Percentiles rank a stretch among this genome's conserved stretches.
Evolutionary conservation across 1,284 basidiomycete genomes (phyloP).

Genomic region (Puccinia polysora): DNA sequence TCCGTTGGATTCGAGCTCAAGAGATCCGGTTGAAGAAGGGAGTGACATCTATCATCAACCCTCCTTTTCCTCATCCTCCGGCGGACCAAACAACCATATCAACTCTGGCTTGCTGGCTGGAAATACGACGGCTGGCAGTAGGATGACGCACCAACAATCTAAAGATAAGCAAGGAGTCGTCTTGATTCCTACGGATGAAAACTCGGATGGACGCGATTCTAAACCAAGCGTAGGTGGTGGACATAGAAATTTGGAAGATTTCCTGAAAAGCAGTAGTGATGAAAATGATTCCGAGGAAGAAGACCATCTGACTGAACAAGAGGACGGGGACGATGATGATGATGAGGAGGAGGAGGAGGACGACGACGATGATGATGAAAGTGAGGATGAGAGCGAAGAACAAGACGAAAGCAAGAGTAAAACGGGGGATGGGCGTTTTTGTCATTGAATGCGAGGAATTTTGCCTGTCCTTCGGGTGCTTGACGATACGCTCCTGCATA

Average conservation of each 20-base stretch:
- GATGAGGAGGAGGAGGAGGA: conserved; percentile 5
- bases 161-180: conserved; percentile 13
- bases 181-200: conserved; percentile 24
- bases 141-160: neutral
- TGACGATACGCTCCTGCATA: no score
- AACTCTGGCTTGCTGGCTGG: neutral
- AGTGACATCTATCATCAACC: neutral
- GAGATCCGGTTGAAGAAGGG: conserved; percentile 30
- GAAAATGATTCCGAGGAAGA: conserved; percentile 8
- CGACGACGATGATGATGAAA: no score
- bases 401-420: no score
- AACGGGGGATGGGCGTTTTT: no score
- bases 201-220: no score
- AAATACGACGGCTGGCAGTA: neutral
- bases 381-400: no score
- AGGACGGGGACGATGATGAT: conserved; percentile 11
- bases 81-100: no score
- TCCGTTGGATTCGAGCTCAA: conserved; percentile 4
- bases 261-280: conserved; percentile 34
- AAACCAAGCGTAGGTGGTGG: conserved; percentile 5
- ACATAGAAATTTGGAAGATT: conserved; percentile 33
- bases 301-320: neutral
- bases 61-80: neutral
- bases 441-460: no score
- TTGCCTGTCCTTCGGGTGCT: no score